These are phyloP conservation scores for Alternaria brassicae DNA, from an alignment of 2,329 filamentous ascomycete genomes.

Conservation along the genomic window DNA sequence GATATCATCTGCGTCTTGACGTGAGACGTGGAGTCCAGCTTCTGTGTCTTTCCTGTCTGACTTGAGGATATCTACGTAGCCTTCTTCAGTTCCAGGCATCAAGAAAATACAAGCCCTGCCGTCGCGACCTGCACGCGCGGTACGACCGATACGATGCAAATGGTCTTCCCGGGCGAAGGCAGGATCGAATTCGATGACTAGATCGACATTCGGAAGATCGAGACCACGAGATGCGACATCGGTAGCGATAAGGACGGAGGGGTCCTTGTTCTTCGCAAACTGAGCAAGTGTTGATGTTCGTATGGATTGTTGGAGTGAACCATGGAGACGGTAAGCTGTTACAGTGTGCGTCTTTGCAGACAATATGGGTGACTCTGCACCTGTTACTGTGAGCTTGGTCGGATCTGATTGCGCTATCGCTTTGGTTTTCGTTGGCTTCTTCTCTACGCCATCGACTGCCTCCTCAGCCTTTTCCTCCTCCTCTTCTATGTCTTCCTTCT, in stretches of 20 bases:
- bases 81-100: conserved; percentile 88
- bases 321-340: conserved; percentile 86
- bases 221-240: conserved; percentile 96
- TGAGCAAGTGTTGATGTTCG: conserved; percentile 85
- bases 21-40: conserved; percentile 63
- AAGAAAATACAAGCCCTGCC: conserved; percentile 90
- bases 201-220: conserved; percentile 91
- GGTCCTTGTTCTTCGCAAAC: conserved; percentile 75
- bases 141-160: conserved; percentile 91
- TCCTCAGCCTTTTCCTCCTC: conserved; percentile 31
- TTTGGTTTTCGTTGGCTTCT: conserved; percentile 47
- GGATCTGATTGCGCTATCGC: conserved; percentile 51
- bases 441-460: conserved; percentile 15
- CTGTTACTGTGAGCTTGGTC: conserved; percentile 59
- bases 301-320: conserved; percentile 85
- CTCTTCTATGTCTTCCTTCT: conserved; percentile 29
- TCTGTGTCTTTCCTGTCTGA: conserved; percentile 71
- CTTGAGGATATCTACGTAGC: conserved; percentile 81
- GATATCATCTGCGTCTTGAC: conserved; percentile 70
- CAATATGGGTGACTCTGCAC: conserved; percentile 73
- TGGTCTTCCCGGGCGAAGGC: conserved; percentile 94
- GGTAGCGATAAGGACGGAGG: conserved; percentile 87
- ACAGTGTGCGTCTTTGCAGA: conserved; percentile 79
- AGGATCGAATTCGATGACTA: conserved; percentile 95
- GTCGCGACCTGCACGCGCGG: conserved; percentile 87